phyloP scores from a whole-genome alignment of 2,329 filamentous ascomycete species.

The Trichophyton equinum region DNA sequence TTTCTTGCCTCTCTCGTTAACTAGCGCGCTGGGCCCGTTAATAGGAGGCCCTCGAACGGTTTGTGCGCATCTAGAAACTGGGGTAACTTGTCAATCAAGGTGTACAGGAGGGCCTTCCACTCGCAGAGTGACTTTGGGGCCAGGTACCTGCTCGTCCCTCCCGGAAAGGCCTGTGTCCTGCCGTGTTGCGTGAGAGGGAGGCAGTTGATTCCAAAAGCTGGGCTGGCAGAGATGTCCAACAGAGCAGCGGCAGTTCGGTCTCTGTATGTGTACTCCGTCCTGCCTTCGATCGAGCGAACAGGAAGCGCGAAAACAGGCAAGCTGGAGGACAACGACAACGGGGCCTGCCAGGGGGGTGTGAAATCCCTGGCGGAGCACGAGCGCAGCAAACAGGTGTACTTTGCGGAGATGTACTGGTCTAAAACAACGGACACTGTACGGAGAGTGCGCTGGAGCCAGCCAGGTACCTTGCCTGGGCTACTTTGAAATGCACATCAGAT shows the following conservation, averaged over 20 bases:
- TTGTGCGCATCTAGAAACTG: neutral
- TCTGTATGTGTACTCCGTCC: no score
- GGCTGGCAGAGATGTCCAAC: no score
- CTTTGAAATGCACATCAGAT: neutral
- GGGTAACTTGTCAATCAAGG: neutral
- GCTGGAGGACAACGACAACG: neutral
- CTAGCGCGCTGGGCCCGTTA: neutral
- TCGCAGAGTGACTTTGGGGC: neutral
- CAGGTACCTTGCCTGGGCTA: neutral
- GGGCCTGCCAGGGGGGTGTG: neutral
- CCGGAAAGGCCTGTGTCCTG: neutral
- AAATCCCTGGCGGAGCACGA: neutral
- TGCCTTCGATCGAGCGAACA: neutral
- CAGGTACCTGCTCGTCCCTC: neutral
- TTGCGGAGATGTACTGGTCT: neutral
- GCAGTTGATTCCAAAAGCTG: neutral
- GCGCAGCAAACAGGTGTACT: conserved; percentile 3
- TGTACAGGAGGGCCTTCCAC: neutral
- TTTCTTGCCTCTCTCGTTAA: neutral
- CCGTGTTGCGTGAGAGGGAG: neutral
- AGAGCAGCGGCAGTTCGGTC: no score
- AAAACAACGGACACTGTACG: no score
- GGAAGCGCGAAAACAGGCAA: neutral
- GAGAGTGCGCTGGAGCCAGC: no score
- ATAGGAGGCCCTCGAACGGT: neutral